These are phyloP conservation scores for Antarctomyces pellizariae DNA, from an alignment of 495 filamentous ascomycete species.

Conservation along the genomic window DNA sequence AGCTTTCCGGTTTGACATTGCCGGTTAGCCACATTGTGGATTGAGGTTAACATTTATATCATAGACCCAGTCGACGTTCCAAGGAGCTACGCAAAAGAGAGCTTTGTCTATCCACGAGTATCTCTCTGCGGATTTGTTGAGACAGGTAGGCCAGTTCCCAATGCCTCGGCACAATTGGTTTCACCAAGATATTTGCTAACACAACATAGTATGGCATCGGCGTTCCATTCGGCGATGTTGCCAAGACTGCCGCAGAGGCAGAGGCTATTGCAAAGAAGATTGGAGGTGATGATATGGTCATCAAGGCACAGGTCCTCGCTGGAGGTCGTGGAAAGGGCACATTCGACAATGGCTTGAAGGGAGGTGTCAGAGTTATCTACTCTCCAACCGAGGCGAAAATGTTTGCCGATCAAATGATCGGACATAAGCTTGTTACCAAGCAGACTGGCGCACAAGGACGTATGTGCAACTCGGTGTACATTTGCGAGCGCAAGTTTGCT, in stretches of 20 bases:
- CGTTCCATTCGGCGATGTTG: slow-evolving; percentile 71
- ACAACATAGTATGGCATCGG: slow-evolving; percentile 65
- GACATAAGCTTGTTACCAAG: slow-evolving; percentile 98
- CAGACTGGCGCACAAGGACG: slow-evolving; percentile 85
- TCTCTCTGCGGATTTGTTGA: slow-evolving; percentile 71
- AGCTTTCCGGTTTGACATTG: not conserved
- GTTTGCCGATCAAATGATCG: slow-evolving; percentile 98
- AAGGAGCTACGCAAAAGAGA: slow-evolving; percentile 65
- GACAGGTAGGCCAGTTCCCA: slow-evolving; percentile 31
- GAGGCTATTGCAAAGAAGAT: slow-evolving; percentile 78
- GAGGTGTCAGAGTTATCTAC: slow-evolving; percentile 95
- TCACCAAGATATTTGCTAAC: no score
- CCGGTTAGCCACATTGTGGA: slow-evolving; percentile 3
- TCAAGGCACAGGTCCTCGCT: slow-evolving; percentile 97
- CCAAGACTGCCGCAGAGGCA: slow-evolving; percentile 62
- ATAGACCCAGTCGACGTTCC: slow-evolving; percentile 9
- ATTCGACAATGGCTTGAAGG: slow-evolving; percentile 97
- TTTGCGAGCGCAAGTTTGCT: slow-evolving; percentile 98
- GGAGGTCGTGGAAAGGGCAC: slow-evolving; percentile 91
- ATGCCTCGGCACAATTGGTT: slow-evolving; percentile 1
- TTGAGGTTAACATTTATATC: slow-evolving; percentile 6
- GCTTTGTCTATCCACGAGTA: slow-evolving; percentile 94
- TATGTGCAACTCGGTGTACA: slow-evolving; percentile 88
- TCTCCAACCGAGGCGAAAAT: slow-evolving; percentile 79
- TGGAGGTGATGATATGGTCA: slow-evolving; percentile 89